A percentile compares a stretch with the other conserved stretches of the same genome.
These are phyloP conservation scores for Cudoniella acicularis DNA, from an alignment of 495 filamentous ascomycete species.

Conservation along the genomic window DNA sequence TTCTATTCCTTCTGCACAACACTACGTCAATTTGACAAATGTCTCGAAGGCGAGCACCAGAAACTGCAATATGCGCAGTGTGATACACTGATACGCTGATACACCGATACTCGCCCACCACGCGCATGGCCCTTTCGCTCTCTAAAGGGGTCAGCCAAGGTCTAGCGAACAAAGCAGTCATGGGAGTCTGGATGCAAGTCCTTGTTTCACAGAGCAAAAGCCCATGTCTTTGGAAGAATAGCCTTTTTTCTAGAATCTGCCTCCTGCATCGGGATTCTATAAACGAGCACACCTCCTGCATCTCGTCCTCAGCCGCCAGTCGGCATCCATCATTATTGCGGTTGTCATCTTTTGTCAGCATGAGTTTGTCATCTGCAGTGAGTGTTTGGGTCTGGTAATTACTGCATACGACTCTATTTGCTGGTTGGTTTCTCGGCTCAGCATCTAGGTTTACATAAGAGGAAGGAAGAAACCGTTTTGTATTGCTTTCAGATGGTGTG, in stretches of 20 bases:
- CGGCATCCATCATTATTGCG: not conserved
- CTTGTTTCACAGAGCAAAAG: not conserved
- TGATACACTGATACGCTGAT: too few species aligned
- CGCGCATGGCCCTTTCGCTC: not conserved
- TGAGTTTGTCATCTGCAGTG: not conserved
- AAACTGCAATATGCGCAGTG: not conserved
- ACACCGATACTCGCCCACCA: not conserved
- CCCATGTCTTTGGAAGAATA: not conserved
- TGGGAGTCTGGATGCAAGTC: not conserved
- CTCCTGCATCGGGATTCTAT: not conserved
- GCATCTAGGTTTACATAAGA: not conserved
- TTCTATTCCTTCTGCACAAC: too few species aligned
- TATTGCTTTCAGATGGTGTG: not conserved
- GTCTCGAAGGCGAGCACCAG: not conserved
- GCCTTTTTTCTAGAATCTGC: constrained; percentile 1
- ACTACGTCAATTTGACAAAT: too few species aligned
- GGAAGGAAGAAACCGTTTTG: not conserved
- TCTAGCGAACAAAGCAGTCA: not conserved
- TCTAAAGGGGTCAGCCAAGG: not conserved
- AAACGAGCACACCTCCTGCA: not conserved
- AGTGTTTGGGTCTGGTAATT: not conserved
- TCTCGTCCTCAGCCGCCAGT: not conserved
- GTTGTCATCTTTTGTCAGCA: not conserved
- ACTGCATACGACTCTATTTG: not conserved
- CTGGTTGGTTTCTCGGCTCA: not conserved